These are phyloP conservation scores for Bassia scoparia DNA, from an alignment of 148 eudicot genomes.

Conservation along the genomic window DNA sequence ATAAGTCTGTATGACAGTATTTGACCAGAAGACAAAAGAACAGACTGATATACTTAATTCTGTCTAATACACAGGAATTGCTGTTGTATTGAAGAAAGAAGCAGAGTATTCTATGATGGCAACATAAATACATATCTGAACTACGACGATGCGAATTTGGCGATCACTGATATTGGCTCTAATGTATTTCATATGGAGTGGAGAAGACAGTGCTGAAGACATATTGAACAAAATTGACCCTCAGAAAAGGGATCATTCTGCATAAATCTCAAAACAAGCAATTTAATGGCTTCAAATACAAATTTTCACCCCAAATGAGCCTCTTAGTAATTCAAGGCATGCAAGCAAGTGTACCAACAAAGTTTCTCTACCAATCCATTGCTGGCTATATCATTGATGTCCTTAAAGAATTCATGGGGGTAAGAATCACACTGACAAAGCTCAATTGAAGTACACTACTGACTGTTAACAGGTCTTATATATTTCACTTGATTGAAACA, in stretches of 20 bases:
- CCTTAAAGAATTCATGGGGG: neutral
- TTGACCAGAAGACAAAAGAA: no score
- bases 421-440: neutral
- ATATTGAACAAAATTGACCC: slow-evolving; percentile 3
- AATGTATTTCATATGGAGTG: slow-evolving; percentile 6
- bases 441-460: neutral
- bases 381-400: slow-evolving; percentile 1
- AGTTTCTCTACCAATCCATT: slow-evolving; percentile 5
- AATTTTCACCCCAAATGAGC: neutral
- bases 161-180: slow-evolving; percentile 1
- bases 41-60: neutral
- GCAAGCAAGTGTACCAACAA: slow-evolving; percentile 8
- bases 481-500: neutral
- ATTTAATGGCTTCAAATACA: neutral
- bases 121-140: slow-evolving; percentile 6
- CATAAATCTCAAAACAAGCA: neutral
- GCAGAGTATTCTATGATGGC: neutral
- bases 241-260: neutral
- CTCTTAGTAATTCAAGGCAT: slow-evolving; percentile 4
- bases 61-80: neutral
- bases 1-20: no score
- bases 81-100: neutral
- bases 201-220: neutral
- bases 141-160: neutral
- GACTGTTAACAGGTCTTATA: neutral